These are phyloP conservation scores for Schrenkiella parvula DNA, from an alignment of 345 rosid species.

Conservation along the genomic window DNA sequence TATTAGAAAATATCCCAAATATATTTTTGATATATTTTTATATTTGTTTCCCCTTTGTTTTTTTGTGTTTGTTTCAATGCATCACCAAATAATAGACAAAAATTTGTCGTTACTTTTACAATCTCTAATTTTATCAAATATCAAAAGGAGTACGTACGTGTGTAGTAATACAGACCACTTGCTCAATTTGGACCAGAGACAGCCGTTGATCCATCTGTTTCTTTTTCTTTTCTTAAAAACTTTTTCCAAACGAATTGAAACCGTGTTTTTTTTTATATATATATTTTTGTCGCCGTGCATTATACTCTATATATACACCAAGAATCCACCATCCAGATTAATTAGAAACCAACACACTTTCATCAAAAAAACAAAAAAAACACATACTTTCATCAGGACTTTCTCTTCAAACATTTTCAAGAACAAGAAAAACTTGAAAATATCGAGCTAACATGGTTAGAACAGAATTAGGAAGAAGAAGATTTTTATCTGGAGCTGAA, in stretches of 20 bases:
- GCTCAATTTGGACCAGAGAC: constrained; percentile 13
- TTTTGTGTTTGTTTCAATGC: background rate
- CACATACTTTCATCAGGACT: constrained; percentile 3
- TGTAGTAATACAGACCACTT: constrained; percentile 22
- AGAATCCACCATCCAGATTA: background rate
- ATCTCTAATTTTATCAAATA: constrained; percentile 13
- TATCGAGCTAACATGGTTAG: constrained; percentile 20
- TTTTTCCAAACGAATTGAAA: constrained; percentile 11
- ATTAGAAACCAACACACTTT: constrained; percentile 9
- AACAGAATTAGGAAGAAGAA: constrained; percentile 25
- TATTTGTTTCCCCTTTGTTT: background rate
- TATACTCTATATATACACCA: constrained; percentile 18
- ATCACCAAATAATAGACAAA: constrained; percentile 13
- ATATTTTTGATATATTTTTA: background rate
- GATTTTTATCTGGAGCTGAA: constrained; percentile 28
- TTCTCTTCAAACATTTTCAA: constrained; percentile 19
- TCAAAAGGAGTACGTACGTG: constrained; percentile 13
- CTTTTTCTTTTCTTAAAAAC: background rate
- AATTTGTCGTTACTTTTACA: constrained; percentile 9
- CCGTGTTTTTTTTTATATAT: constrained; percentile 17
- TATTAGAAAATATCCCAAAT: background rate
- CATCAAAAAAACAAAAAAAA: constrained; percentile 10
- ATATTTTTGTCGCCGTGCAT: background rate
- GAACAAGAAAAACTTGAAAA: background rate
- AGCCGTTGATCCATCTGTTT: constrained; percentile 18